phyloP scores from a whole-genome alignment of 2,329 filamentous ascomycete genomes.

The Curvularia sp. region DNA sequence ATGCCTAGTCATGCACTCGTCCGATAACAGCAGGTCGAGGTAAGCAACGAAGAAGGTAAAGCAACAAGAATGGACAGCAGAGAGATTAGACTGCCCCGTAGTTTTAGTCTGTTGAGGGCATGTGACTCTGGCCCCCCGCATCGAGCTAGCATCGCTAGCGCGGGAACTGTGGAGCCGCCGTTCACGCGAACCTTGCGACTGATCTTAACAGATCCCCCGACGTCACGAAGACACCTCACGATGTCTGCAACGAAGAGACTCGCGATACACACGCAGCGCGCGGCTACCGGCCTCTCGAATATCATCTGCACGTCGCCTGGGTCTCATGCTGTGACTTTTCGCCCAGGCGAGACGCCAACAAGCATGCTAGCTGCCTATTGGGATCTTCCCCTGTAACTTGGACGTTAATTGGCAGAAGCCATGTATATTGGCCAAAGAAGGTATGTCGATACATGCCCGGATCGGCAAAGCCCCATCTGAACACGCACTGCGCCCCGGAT shows the following conservation, averaged over 20 bases:
- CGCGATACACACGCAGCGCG: not conserved
- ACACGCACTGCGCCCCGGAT: not conserved
- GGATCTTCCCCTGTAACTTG: conserved; percentile 2
- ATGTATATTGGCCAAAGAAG: conserved; percentile 2
- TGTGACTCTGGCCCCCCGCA: conserved; percentile 18
- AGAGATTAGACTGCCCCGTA: not conserved
- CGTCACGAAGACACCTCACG: conserved; percentile 26
- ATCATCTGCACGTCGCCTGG: not conserved
- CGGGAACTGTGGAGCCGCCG: conserved; percentile 8
- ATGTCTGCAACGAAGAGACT: conserved; percentile 13
- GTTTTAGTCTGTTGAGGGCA: conserved; percentile 12
- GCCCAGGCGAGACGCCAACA: conserved; percentile 1
- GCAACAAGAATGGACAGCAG: not conserved
- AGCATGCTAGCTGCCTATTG: conserved; percentile 8
- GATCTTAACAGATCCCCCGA: conserved; percentile 16
- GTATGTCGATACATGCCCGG: conserved; percentile 7
- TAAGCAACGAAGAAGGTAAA: not conserved
- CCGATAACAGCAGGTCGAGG: not conserved
- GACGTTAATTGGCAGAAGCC: conserved; percentile 9
- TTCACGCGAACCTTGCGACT: conserved; percentile 25
- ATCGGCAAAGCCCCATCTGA: conserved; percentile 1
- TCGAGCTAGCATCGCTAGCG: conserved; percentile 23
- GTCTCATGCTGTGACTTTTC: conserved; percentile 5
- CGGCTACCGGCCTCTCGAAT: not conserved
- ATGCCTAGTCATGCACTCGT: not conserved